These are phyloP conservation scores for Ceratocystiopsis sp. DNA, from an alignment of 2,329 filamentous ascomycete species.

Conservation along the genomic window DNA sequence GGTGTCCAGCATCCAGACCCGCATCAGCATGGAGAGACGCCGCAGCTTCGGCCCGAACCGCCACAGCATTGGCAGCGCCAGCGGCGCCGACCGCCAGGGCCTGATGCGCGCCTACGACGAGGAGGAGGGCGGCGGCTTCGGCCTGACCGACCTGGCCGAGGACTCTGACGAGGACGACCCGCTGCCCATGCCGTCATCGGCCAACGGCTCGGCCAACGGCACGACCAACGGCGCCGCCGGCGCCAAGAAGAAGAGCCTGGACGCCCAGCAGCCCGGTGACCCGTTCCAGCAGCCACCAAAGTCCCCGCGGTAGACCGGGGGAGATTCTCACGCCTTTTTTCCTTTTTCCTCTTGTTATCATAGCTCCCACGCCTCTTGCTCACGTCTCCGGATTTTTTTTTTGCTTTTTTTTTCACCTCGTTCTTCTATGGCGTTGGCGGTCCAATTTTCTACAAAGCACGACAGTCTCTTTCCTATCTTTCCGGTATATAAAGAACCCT, in stretches of 20 bases:
- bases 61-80: conserved; percentile 47
- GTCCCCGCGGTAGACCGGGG: conserved; percentile 2
- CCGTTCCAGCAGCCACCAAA: conserved; percentile 3
- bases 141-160: conserved; percentile 62
- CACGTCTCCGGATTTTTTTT: too few species aligned
- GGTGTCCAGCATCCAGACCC: conserved; percentile 74
- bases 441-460: not conserved
- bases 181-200: conserved; percentile 20
- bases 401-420: not conserved
- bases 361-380: too few species aligned
- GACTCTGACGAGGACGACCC: conserved; percentile 49
- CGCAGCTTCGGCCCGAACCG: conserved; percentile 43
- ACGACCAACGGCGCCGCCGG: conserved; percentile 6
- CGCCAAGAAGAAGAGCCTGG: conserved; percentile 5
- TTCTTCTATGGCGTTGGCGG: not conserved
- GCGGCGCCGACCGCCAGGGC: conserved; percentile 55
- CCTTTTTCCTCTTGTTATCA: too few species aligned
- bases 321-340: too few species aligned
- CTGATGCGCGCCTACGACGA: conserved; percentile 83
- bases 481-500: conserved; percentile 3
- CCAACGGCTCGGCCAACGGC: conserved; percentile 14
- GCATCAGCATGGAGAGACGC: conserved; percentile 81
- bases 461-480: conserved; percentile 1
- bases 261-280: not conserved
- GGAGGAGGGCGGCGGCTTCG: conserved; percentile 57